These are phyloP conservation scores for Aurantiochytrium sp. DNA, from an alignment of 108 stramenopile species.

Conservation along the genomic window DNA sequence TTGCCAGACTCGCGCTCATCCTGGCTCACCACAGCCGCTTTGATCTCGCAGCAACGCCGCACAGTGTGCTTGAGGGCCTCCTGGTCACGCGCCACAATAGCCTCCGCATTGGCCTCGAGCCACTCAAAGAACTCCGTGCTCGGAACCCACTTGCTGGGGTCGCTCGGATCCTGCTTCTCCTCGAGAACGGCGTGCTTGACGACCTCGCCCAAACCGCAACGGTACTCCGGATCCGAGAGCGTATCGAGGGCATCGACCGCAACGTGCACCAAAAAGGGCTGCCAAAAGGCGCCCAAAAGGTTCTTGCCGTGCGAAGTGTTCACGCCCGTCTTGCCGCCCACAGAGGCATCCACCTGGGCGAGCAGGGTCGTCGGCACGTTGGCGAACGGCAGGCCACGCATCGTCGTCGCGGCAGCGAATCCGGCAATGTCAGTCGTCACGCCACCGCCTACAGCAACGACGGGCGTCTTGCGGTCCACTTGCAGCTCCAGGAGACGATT, in stretches of 20 bases:
- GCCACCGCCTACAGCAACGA: slow-evolving; percentile 92
- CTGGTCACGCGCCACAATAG: slow-evolving; percentile 65
- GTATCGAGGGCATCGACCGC: slow-evolving; percentile 54
- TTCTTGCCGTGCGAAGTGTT: slow-evolving; percentile 94
- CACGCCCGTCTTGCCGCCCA: slow-evolving; percentile 97
- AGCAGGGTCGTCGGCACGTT: slow-evolving; percentile 96
- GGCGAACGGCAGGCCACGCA: slow-evolving; percentile 89
- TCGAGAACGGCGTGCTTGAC: slow-evolving; percentile 80
- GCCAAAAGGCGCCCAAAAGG: slow-evolving; percentile 96
- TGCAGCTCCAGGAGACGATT: not conserved
- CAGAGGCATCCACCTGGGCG: slow-evolving; percentile 95
- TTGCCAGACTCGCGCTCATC: slow-evolving; percentile 87
- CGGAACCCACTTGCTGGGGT: slow-evolving; percentile 52
- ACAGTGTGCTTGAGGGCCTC: slow-evolving; percentile 70
- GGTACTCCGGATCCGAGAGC: slow-evolving; percentile 84
- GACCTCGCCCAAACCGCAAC: slow-evolving; percentile 80
- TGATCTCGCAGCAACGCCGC: slow-evolving; percentile 77
- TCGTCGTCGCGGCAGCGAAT: slow-evolving; percentile 91
- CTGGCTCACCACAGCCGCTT: slow-evolving; percentile 85
- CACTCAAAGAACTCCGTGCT: slow-evolving; percentile 83
- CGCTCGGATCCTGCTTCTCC: not conserved
- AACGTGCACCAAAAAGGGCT: slow-evolving; percentile 60
- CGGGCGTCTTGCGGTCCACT: slow-evolving; percentile 65
- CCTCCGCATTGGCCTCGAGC: slow-evolving; percentile 76
- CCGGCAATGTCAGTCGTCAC: slow-evolving; percentile 98